Evolutionary conservation across 2,329 filamentous ascomycete genomes (phyloP), one percentile per base, ranked within the genome.

Genomic region (Colletotrichum higginsianum): DNA sequence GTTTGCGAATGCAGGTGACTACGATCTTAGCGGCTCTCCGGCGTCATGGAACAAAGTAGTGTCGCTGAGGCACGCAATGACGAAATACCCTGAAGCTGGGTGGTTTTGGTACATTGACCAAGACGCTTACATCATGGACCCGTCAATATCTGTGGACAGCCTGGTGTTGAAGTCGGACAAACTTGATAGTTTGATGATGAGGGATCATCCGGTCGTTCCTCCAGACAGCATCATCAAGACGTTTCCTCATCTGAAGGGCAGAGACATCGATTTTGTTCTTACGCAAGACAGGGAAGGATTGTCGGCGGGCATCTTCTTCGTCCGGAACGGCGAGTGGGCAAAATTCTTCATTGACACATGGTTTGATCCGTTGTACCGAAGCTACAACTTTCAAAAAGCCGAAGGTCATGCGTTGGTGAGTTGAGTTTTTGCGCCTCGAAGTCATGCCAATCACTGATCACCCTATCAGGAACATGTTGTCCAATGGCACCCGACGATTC

Each of bases 181-280:
- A 67, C 86, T 99, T 58, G 93, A 97, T 78, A 86, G 86, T 26
- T 80, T 93, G 67, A 98, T 98, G 94, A 89, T 96, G 76, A 93
- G 91, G 80, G 93, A 98, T 80, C 88, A 91, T 65, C 90, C 96
- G 7, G 91, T 99, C 61, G 96, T 98, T 11, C 96, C 96, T 2
- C 96, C 97, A 0, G 94, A 98, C 83, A 97, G 94, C 83, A 95
- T 99, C 77, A 98, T 99, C 84, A 96, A 94, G 85, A 98, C 97
- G 0, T 98, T 97, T 79, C 85, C 89, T 18, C 92, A 97, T 78
- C 85, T 98, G n/a, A 91, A 90, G 73, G 92, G 91, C 46, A 87
- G 93, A 55, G 89, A 95, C 67, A 91, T 97, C 52, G 93, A 97
- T 75, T 86, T 98, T 16, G 88, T 98, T 49, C 81, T 98, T 47